Evolutionary conservation across 2,329 filamentous ascomycete genomes (phyloP), one percentile per base, ranked within the genome.

Genomic region (Exserohilum rostratum): DNA sequence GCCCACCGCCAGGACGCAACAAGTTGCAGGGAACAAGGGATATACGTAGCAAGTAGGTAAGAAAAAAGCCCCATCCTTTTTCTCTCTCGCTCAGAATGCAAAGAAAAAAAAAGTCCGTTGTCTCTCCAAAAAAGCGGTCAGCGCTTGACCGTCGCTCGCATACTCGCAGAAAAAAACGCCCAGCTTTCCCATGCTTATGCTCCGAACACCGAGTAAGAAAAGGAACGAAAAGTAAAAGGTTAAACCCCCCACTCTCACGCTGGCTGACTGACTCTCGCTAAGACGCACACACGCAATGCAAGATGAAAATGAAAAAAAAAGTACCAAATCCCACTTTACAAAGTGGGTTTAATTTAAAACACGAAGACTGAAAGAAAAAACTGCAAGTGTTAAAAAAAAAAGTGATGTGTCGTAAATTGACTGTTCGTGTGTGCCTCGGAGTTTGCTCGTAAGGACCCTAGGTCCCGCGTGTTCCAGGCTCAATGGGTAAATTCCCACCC

Each of bases 71-170:
- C n/a, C n/a, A n/a, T n/a, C n/a, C n/a, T n/a, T n/a, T n/a, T n/a
- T n/a, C n/a, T n/a, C n/a, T n/a, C n/a, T n/a, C n/a, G n/a, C n/a
- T n/a, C n/a, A n/a, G n/a, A n/a, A n/a, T n/a, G n/a, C n/a, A n/a
- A n/a, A n/a, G n/a, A n/a, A n/a, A n/a, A n/a, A 11, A 46, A 46
- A 17, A 13, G 3, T 17, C 22, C 22, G 7, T 4, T 25, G 7
- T 7, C 7, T 25, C 4, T 25, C 22, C 22, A 42, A 46, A 53
- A 35, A 33, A 34, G 42, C 54, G 50, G 50, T 57, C 54, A 57
- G 54, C 54, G 50, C 54, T 57, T 57, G 54, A 57, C 50, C 54
- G 50, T 57, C 50, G 35, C 48, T 33, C 46, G 42, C 27, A 50
- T n/a, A 48, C 7, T 30, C 46, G 22, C 27, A 33, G n/a, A 15